phyloP scores from a whole-genome alignment of 2,329 filamentous ascomycete genomes.

The Stachybotrys elegans region DNA sequence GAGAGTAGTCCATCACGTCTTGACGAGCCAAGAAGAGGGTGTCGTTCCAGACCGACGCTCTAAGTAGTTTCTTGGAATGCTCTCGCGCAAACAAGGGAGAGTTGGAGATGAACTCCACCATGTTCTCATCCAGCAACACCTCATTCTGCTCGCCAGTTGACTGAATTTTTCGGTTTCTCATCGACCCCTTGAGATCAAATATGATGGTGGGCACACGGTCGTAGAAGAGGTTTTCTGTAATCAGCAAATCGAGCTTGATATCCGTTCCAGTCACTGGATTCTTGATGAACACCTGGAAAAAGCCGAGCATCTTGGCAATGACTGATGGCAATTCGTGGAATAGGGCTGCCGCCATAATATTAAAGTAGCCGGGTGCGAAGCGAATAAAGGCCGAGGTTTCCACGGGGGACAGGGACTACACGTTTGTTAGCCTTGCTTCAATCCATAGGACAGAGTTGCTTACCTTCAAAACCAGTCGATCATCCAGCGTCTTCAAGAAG shows the following conservation, averaged over 20 bases:
- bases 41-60: slow-evolving; percentile 94
- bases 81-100: slow-evolving; percentile 92
- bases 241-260: slow-evolving; percentile 86
- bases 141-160: slow-evolving; percentile 94
- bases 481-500: slow-evolving; percentile 93
- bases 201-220: slow-evolving; percentile 85
- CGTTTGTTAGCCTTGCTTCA: slow-evolving; percentile 13
- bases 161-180: slow-evolving; percentile 97
- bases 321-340: slow-evolving; percentile 95
- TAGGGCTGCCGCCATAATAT: slow-evolving; percentile 91
- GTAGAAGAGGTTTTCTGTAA: slow-evolving; percentile 99
- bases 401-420: slow-evolving; percentile 76
- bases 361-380: slow-evolving; percentile 95
- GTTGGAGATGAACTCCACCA: slow-evolving; percentile 98
- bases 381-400: slow-evolving; percentile 92
- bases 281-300: slow-evolving; percentile 96
- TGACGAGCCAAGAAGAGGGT: slow-evolving; percentile 91
- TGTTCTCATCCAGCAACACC: slow-evolving; percentile 94
- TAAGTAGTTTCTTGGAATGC: slow-evolving; percentile 89
- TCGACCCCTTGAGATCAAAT: slow-evolving; percentile 95
- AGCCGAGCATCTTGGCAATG: slow-evolving; percentile 98
- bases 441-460: slow-evolving; percentile 3
- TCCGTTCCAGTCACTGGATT: slow-evolving; percentile 88
- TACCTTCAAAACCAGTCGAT: slow-evolving; percentile 82
- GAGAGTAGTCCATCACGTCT: slow-evolving; percentile 97